Percentiles rank a stretch among this genome's conserved stretches.
Conservation (phyloP, 352 stramenopile genomes). For the Globisporangium iwayamae region DNA sequence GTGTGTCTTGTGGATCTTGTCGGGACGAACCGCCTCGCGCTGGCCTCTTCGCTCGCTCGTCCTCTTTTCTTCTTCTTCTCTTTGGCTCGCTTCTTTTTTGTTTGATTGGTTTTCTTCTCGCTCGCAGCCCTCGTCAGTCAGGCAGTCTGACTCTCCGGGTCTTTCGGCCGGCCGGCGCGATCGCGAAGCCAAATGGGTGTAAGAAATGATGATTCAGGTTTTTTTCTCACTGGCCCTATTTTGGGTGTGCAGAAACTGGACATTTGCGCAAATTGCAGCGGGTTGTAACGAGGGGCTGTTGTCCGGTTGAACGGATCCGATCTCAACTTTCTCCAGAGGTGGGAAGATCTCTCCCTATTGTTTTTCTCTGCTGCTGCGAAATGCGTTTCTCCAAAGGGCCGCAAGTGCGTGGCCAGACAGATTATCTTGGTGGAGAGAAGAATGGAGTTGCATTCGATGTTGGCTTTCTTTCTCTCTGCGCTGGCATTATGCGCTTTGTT, state of each 20-base stretch:
- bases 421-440: neutral
- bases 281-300: neutral
- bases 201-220: slow-evolving; percentile 25
- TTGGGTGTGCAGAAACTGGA: neutral
- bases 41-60: neutral
- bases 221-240: neutral
- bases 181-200: slow-evolving; percentile 13
- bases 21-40: neutral
- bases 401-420: too few species aligned
- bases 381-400: too few species aligned
- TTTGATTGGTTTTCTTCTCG: slow-evolving; percentile 14
- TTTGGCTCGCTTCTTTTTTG: slow-evolving; percentile 14
- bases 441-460: neutral
- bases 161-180: neutral
- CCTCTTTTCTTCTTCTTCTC: slow-evolving; percentile 1
- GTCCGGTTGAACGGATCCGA: slow-evolving; percentile 6
- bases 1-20: slow-evolving; percentile 21
- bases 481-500: neutral
- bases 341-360: slow-evolving; percentile 5
- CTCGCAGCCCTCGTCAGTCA: slow-evolving; percentile 11
- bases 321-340: slow-evolving; percentile 6
- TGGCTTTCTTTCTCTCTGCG: too few species aligned
- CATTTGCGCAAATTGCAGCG: neutral
- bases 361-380: neutral
- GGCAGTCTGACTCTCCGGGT: slow-evolving; percentile 13